A percentile compares a stretch with the other conserved stretches of the same genome.
phyloP scores from a whole-genome alignment of 257 asterid genomes.

The Solanum virginianum region DNA sequence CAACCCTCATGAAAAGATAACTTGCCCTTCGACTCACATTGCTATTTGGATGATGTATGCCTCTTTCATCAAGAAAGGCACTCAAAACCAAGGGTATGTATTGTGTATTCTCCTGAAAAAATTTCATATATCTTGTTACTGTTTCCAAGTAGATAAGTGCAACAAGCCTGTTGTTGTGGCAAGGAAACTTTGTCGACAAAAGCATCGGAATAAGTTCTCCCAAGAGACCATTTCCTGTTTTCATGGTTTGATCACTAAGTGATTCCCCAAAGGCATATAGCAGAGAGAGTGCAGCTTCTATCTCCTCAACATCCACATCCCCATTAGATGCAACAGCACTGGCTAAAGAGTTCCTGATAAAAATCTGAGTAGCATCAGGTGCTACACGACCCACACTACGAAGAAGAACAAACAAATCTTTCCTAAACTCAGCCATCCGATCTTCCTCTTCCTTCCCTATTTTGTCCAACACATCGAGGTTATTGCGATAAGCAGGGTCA shows the following conservation, averaged over 20 bases:
- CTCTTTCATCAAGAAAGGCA: slow-evolving; percentile 95
- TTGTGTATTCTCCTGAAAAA: slow-evolving; percentile 67
- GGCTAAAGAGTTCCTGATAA: slow-evolving; percentile 62
- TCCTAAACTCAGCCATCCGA: slow-evolving; percentile 80
- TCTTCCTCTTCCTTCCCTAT: slow-evolving; percentile 90
- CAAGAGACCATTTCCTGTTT: slow-evolving; percentile 52
- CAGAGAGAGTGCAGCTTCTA: slow-evolving; percentile 90
- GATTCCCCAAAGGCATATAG: slow-evolving; percentile 87
- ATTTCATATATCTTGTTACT: slow-evolving; percentile 69
- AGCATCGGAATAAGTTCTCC: slow-evolving; percentile 77
- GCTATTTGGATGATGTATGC: slow-evolving; percentile 77
- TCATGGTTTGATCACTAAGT: slow-evolving; percentile 52
- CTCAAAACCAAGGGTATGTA: slow-evolving; percentile 56
- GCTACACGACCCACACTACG: slow-evolving; percentile 85
- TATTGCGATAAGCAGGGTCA: slow-evolving; percentile 60
- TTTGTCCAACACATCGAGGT: slow-evolving; percentile 60
- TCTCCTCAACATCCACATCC: slow-evolving; percentile 75
- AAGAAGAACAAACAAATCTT: slow-evolving; percentile 65
- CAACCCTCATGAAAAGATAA: slow-evolving; percentile 93
- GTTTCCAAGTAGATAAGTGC: slow-evolving; percentile 86
- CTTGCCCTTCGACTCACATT: slow-evolving; percentile 79
- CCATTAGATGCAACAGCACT: slow-evolving; percentile 50
- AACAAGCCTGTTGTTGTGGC: slow-evolving; percentile 86
- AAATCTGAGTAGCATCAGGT: slow-evolving; percentile 65
- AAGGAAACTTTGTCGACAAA: slow-evolving; percentile 70